A percentile compares a stretch with the other conserved stretches of the same genome.
These are phyloP conservation scores for Myriosclerotinia duriaeana DNA, from an alignment of 2,329 filamentous ascomycete genomes.

Conservation along the genomic window DNA sequence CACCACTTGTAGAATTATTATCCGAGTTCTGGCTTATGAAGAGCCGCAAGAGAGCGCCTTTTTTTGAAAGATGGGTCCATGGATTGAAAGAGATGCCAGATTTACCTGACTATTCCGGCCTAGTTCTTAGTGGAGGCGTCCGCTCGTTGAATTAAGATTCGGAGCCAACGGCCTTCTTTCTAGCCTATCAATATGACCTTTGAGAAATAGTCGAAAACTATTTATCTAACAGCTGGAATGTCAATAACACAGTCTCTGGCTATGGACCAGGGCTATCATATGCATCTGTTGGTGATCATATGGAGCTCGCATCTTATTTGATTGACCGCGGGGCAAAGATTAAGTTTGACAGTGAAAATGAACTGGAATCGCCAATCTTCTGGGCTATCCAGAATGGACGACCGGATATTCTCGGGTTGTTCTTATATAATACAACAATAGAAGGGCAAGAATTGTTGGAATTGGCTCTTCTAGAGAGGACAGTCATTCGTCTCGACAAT, in stretches of 20 bases:
- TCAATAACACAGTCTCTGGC: not conserved
- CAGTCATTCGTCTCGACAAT: no score
- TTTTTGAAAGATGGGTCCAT: not conserved
- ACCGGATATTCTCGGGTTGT: not conserved
- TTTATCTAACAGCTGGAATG: not conserved
- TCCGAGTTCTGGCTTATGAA: not conserved
- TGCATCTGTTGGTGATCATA: not conserved
- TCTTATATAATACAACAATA: not conserved
- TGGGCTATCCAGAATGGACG: not conserved
- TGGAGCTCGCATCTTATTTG: not conserved
- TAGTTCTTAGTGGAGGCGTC: not conserved
- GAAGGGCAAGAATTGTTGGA: not conserved
- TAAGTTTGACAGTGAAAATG: not conserved
- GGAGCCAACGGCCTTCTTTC: not conserved
- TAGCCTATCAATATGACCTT: not conserved
- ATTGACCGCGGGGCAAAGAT: not conserved
- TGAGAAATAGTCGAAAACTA: not conserved
- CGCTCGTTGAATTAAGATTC: not conserved
- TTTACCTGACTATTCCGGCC: not conserved
- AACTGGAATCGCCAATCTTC: not conserved
- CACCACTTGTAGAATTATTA: not conserved
- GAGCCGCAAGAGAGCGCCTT: not conserved
- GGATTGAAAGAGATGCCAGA: no score
- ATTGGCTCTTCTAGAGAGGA: not conserved
- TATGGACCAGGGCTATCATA: not conserved